Conservation (phyloP, 441 rosid species). For the Erodium trifolium region DNA sequence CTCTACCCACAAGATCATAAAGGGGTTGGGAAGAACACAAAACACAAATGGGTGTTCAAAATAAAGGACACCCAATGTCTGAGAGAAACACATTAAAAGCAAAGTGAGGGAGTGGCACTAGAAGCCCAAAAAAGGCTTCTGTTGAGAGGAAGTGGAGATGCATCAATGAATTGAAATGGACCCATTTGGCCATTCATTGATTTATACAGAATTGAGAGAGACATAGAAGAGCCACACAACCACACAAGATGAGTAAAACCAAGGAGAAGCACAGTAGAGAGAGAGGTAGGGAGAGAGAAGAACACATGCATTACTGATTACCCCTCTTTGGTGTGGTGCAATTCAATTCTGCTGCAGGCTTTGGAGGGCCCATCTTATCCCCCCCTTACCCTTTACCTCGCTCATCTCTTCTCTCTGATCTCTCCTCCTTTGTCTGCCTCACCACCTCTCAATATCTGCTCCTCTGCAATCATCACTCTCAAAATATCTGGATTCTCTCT, state of each 20-base stretch:
- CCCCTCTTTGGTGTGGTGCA: constrained; percentile 25
- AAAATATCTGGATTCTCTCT: constrained; percentile 52
- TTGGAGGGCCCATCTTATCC: constrained; percentile 42
- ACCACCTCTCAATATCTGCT: constrained; percentile 30
- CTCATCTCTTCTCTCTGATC: neutral
- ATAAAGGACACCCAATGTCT: constrained; percentile 19
- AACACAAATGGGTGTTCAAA: constrained; percentile 27
- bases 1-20: constrained; percentile 24
- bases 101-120: constrained; percentile 34
- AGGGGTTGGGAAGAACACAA: constrained; percentile 8
- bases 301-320: constrained; percentile 3
- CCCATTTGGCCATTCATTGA: constrained; percentile 25
- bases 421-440: constrained; percentile 8
- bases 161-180: constrained; percentile 30
- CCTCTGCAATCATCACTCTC: constrained; percentile 45
- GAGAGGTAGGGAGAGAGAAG: neutral
- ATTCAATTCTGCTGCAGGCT: constrained; percentile 82
- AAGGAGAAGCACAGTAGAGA: constrained; percentile 8
- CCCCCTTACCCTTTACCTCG: constrained; percentile 12
- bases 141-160: constrained; percentile 3
- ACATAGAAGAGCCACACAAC: constrained; percentile 14
- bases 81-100: constrained; percentile 30
- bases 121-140: constrained; percentile 19
- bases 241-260: neutral
- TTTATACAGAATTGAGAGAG: constrained; percentile 13